Percentiles rank a stretch among this genome's conserved stretches.
These are phyloP conservation scores for Aspergillus hortae DNA, from an alignment of 2,329 filamentous ascomycete genomes.

Conservation along the genomic window DNA sequence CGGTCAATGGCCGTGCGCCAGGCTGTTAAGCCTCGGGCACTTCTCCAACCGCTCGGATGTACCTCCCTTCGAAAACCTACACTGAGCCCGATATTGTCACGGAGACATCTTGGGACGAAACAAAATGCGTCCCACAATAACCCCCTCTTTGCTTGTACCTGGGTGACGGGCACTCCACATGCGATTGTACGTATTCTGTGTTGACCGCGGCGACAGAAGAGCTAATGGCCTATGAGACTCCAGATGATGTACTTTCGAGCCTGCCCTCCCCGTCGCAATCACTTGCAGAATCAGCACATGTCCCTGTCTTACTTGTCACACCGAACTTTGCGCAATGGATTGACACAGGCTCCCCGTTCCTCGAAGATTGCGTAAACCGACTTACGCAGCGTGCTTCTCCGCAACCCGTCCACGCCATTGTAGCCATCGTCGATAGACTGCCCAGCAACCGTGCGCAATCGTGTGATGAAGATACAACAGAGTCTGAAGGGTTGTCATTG, in stretches of 20 bases:
- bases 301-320: conserved; percentile 36
- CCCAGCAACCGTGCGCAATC: conserved; percentile 16
- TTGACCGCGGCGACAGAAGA: background rate
- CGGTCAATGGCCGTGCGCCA: conserved; percentile 17
- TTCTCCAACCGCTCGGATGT: background rate
- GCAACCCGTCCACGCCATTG: conserved; percentile 24
- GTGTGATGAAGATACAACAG: conserved; percentile 5
- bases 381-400: conserved; percentile 18
- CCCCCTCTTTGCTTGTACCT: conserved; percentile 27
- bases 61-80: background rate
- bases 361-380: conserved; percentile 27
- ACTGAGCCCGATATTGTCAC: background rate
- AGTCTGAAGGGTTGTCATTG: conserved; percentile 35
- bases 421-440: conserved; percentile 37
- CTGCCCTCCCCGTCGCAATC: conserved; percentile 17
- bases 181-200: conserved; percentile 22
- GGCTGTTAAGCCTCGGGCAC: conserved; percentile 6
- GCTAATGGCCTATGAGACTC: conserved; percentile 20
- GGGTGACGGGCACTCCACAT: conserved; percentile 30
- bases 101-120: conserved; percentile 18
- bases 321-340: conserved; percentile 37
- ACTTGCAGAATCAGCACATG: conserved; percentile 12
- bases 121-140: conserved; percentile 2
- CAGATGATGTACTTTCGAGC: conserved; percentile 28
- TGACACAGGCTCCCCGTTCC: conserved; percentile 27